These are phyloP conservation scores for Seiridium unicorne DNA, from an alignment of 2,329 filamentous ascomycete species.

Conservation along the genomic window DNA sequence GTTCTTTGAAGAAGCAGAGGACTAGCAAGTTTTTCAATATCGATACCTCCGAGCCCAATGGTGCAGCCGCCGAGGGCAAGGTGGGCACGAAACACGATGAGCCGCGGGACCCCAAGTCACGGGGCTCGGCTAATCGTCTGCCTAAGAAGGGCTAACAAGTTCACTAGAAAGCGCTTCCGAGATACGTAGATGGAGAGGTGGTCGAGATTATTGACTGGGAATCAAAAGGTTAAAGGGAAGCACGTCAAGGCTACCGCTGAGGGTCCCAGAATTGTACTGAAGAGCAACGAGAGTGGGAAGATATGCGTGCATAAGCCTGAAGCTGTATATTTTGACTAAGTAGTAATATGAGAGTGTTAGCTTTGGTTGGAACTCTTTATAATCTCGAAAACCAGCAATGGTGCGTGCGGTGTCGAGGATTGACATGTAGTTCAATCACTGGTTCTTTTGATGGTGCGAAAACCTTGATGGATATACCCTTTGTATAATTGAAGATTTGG, in stretches of 20 bases:
- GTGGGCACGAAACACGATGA: constrained; percentile 16
- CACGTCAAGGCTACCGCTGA: constrained; percentile 11
- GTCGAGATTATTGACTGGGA: constrained; percentile 10
- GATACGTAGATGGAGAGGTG: constrained; percentile 14
- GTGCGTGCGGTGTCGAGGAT: background rate
- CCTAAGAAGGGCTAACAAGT: constrained; percentile 12
- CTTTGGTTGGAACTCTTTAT: background rate
- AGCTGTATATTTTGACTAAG: constrained; percentile 12
- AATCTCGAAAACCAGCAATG: background rate
- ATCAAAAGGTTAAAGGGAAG: constrained; percentile 12
- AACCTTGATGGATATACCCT: no score
- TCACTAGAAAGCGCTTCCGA: constrained; percentile 12
- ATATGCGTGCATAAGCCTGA: constrained; percentile 17
- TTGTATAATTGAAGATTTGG: no score
- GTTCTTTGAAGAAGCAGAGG: background rate
- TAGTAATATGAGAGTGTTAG: background rate
- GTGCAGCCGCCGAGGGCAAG: constrained; percentile 5
- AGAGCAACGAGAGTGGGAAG: constrained; percentile 12
- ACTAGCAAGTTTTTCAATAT: background rate
- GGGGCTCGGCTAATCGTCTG: constrained; percentile 10
- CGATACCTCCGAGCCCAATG: constrained; percentile 4
- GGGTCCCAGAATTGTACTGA: constrained; percentile 13
- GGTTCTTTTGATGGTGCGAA: no score
- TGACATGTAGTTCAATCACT: no score
- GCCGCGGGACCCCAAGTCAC: constrained; percentile 6